phyloP scores from a whole-genome alignment of 2,329 filamentous ascomycete species.

The Pyricularia sp. region DNA sequence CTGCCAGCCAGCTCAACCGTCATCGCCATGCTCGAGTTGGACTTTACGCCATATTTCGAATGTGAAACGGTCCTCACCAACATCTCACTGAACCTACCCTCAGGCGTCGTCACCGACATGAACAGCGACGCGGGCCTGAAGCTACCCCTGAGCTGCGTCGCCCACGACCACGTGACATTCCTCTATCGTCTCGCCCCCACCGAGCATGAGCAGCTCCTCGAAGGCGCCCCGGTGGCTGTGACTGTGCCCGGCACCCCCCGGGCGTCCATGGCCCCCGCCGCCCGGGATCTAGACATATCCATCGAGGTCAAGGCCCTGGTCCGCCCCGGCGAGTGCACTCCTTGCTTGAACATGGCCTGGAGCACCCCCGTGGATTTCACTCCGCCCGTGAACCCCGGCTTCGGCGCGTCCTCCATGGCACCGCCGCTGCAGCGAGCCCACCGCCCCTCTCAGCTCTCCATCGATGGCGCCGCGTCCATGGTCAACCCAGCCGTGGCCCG shows the following conservation, averaged over 20 bases:
- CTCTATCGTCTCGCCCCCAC: conserved; percentile 57
- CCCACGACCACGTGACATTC: conserved; percentile 68
- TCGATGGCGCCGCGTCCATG: conserved; percentile 46
- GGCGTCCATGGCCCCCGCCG: conserved; percentile 9
- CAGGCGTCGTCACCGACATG: conserved; percentile 50
- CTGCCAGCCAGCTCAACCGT: conserved; percentile 49
- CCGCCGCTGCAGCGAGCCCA: conserved; percentile 53
- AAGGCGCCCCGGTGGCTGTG: conserved; percentile 22
- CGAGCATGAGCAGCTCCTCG: conserved; percentile 33
- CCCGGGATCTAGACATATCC: conserved; percentile 45
- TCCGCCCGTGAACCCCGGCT: conserved; percentile 53
- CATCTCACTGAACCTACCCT: conserved; percentile 46
- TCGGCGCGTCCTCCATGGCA: conserved; percentile 39
- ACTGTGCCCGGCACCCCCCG: conserved; percentile 8
- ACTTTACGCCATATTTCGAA: conserved; percentile 61
- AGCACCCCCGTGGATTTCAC: conserved; percentile 61
- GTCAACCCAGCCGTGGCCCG: conserved; percentile 46
- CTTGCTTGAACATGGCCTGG: conserved; percentile 58
- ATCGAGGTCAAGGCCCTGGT: conserved; percentile 52
- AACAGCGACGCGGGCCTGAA: conserved; percentile 37
- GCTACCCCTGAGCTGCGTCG: conserved; percentile 53
- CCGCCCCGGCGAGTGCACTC: conserved; percentile 46
- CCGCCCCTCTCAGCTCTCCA: conserved; percentile 55
- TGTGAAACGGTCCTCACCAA: conserved; percentile 55
- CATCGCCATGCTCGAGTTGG: conserved; percentile 63